phyloP scores from a whole-genome alignment of 371 early-diverging fungal species.

The Dichotomocladium elegans region DNA sequence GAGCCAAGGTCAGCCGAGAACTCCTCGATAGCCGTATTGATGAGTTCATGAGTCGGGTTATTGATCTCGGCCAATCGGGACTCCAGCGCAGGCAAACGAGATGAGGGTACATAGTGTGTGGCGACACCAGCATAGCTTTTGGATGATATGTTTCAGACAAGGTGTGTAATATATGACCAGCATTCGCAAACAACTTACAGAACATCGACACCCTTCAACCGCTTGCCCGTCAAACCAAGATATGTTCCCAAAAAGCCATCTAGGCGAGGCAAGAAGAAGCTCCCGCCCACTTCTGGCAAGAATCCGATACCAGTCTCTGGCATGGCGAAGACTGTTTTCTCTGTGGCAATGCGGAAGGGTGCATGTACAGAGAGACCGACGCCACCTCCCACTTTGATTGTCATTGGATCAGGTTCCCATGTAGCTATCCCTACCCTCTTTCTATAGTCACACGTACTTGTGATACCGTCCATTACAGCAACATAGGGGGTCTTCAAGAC shows the following conservation, averaged over 20 bases:
- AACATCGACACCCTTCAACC: conserved; percentile 80
- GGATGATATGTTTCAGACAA: no score
- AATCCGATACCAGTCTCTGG: conserved; percentile 95
- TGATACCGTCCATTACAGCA: conserved; percentile 88
- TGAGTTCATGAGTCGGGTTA: conserved; percentile 70
- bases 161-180: no score
- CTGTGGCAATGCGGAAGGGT: conserved; percentile 94
- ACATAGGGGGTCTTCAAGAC: conserved; percentile 85
- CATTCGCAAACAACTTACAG: conserved; percentile 49
- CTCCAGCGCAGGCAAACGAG: conserved; percentile 77
- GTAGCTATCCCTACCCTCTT: neutral
- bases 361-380: conserved; percentile 94
- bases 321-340: conserved; percentile 93
- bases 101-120: conserved; percentile 94
- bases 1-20: conserved; percentile 63
- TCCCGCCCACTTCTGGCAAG: conserved; percentile 95
- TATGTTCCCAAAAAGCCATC: conserved; percentile 93
- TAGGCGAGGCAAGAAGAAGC: conserved; percentile 90
- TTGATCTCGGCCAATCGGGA: conserved; percentile 82
- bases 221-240: conserved; percentile 88
- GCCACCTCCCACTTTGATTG: conserved; percentile 88
- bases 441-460: conserved; percentile 58
- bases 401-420: neutral
- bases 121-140: conserved; percentile 57
- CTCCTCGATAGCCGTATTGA: conserved; percentile 91